These are phyloP conservation scores for Albizia julibrissin DNA, from an alignment of 306 rosid species.

Conservation along the genomic window DNA sequence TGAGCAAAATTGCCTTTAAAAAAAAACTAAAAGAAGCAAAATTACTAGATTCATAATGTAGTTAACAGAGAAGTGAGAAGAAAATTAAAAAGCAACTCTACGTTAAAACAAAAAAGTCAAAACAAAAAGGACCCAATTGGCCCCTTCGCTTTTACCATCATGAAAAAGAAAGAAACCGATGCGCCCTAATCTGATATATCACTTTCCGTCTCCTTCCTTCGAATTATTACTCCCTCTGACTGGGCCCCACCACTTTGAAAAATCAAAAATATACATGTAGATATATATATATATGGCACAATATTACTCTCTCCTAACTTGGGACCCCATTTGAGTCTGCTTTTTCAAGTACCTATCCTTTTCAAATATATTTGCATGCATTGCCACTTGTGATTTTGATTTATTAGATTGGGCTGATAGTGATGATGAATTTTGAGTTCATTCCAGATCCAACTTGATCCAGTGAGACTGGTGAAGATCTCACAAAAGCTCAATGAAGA, in stretches of 20 bases:
- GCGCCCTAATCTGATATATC: conserved; percentile 22
- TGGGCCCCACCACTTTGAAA: conserved; percentile 4
- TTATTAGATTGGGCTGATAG: too few relatives aligned
- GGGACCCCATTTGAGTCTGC: not conserved
- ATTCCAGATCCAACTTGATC: conserved; percentile 15
- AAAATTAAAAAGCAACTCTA: not conserved
- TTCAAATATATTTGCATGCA: not conserved
- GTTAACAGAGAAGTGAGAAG: not conserved
- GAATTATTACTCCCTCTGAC: not conserved
- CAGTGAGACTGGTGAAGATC: not conserved
- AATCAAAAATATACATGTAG: not conserved
- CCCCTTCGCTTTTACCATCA: not conserved
- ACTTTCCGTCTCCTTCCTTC: conserved; percentile 22
- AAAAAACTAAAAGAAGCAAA: not conserved
- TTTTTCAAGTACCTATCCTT: not conserved
- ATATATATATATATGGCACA: not conserved
- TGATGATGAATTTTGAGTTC: conserved; percentile 20
- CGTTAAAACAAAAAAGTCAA: conserved; percentile 35
- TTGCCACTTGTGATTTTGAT: not conserved
- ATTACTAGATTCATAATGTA: not conserved
- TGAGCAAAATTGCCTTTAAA: too few relatives aligned
- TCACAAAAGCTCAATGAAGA: not conserved
- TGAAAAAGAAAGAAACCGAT: conserved; percentile 7
- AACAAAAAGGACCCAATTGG: not conserved
- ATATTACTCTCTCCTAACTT: not conserved